Evolutionary conservation across 177 flowering plant genomes (phyloP).

Genomic region (Vitis hybrid): DNA sequence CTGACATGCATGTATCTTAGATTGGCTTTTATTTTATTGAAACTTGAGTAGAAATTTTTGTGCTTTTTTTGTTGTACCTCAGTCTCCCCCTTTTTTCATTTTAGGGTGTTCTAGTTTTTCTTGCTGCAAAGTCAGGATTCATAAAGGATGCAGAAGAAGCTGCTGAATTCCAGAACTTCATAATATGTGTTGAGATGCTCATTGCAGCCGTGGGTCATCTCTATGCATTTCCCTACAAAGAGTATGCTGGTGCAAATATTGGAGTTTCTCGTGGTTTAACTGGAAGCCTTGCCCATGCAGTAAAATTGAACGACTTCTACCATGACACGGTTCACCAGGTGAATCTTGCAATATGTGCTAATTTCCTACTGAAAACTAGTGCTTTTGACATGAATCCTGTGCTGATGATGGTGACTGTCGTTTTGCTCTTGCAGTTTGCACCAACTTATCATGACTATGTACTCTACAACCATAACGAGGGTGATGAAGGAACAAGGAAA

Average conservation of each 20-base stretch:
- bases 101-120: conserved; percentile 94
- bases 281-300: conserved; percentile 83
- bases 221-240: conserved; percentile 95
- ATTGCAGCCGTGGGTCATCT: conserved; percentile 89
- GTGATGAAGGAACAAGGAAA: conserved; percentile 78
- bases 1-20: too few species aligned
- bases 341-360: background rate
- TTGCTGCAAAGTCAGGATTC: conserved; percentile 85
- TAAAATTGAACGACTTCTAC: conserved; percentile 86
- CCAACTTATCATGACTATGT: conserved; percentile 97
- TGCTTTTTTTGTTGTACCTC: too few species aligned
- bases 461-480: conserved; percentile 80
- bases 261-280: conserved; percentile 62
- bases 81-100: background rate
- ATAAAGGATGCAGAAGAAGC: conserved; percentile 79
- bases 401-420: background rate
- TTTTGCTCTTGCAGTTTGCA: conserved; percentile 67
- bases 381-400: too few species aligned
- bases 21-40: too few species aligned
- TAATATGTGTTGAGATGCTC: conserved; percentile 96
- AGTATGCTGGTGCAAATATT: conserved; percentile 94
- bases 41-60: too few species aligned
- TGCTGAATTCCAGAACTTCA: conserved; percentile 80
- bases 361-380: too few species aligned
- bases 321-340: conserved; percentile 99